Evolutionary conservation across 140 eudicot genomes (phyloP).

Genomic region (Senecio squalidus): DNA sequence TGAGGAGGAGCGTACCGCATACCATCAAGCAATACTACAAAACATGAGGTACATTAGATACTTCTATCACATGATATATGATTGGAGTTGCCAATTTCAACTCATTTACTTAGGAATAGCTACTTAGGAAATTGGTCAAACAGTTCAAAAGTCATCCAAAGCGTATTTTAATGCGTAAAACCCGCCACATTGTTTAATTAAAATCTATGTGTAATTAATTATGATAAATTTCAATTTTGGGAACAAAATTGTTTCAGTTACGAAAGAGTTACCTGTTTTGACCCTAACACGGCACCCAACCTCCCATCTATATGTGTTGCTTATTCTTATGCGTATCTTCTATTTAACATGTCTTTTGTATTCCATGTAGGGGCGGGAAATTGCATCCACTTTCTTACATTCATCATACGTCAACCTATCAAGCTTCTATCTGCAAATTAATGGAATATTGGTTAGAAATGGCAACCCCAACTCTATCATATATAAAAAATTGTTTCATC

Average conservation of each 20-base stretch:
- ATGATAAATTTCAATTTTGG: too few relatives aligned
- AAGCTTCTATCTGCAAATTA: constrained; percentile 96
- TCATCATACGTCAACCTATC: constrained; percentile 96
- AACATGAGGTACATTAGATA: constrained; percentile 56
- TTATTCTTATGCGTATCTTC: neutral
- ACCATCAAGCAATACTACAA: constrained; percentile 68
- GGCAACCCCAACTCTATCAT: neutral
- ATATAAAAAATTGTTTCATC: constrained; percentile 1
- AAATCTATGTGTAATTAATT: too few relatives aligned
- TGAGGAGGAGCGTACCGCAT: constrained; percentile 87
- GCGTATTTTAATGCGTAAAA: neutral
- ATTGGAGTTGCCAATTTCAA: neutral
- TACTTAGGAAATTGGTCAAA: too few relatives aligned
- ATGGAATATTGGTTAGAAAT: constrained; percentile 88
- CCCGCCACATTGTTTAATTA: neutral
- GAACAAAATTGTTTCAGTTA: too few relatives aligned
- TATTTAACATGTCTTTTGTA: neutral
- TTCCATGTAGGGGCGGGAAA: constrained; percentile 68
- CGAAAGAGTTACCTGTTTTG: too few relatives aligned
- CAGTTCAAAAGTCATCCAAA: neutral
- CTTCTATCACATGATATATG: neutral
- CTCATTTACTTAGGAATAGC: neutral
- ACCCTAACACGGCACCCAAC: too few relatives aligned
- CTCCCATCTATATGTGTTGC: too few relatives aligned
- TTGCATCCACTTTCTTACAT: constrained; percentile 84